Evolutionary conservation across 208 protist species (phyloP), one percentile per base, ranked within the genome.

Genomic region (Trypanosoma vivax): DNA sequence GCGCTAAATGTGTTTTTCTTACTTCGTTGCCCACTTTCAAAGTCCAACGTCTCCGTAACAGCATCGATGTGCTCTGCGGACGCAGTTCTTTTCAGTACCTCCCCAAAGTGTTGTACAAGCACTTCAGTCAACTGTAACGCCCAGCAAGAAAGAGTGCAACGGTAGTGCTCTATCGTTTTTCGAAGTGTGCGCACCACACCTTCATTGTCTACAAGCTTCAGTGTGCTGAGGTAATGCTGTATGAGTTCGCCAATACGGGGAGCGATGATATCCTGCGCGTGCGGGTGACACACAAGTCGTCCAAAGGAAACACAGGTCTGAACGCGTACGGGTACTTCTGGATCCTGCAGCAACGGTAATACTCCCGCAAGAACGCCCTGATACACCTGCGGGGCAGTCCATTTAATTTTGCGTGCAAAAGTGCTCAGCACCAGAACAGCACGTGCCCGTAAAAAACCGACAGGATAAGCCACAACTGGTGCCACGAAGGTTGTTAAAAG

Each of bases 141-240:
- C 70, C 83, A 94, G 61, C 91, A 86, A 23, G 83, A 86, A 18
- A 97, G 82, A 37, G 82, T 79, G 42, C 74, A 51, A 49, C 73
- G 63, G 63, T 95, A 97, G 46, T 82, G 76, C 25, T 63, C 38
- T 25, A 97, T 93, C 1, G 93, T 92, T 23, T 79, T 79, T 23
- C 88, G 87, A 21, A 97, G 60, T 19, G 92, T 93, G 21, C 80
- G 70, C 18, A 97, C 77, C 5, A 97, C 74, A 5, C 73, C 77
- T 28, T 96, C 92, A 63, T 85, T 90, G 52, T 96, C 89, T 59
- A 96, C 90, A 35, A 95, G 58, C 5, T 70, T 72, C 79, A 97
- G 94, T 0, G 96, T 67, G 24, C 74, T 50, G 41, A 97, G 95
- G 65, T 95, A 95, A 39, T 91, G 70, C 25, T 96, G 75, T 4